Conservation (phyloP, 805 yeast species). For the Wickerhamiella brachini region DNA sequence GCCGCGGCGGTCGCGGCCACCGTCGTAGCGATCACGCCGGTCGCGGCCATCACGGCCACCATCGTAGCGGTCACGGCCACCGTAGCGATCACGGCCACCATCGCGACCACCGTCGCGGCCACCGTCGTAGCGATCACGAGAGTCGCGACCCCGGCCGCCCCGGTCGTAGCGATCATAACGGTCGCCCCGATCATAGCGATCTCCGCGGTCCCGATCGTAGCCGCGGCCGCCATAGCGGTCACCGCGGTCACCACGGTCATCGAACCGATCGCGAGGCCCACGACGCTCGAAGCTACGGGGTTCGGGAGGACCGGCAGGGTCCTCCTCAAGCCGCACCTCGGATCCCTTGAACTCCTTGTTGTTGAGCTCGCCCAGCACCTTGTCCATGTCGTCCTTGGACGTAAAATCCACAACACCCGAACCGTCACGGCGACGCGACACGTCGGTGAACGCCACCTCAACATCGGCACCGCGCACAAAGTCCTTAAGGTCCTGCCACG, state of each 20-base stretch:
- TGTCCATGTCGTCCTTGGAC: conserved; percentile 78
- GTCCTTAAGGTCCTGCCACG: conserved; percentile 49
- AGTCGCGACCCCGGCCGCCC: background rate
- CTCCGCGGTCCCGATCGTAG: too few species aligned
- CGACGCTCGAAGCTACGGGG: conserved; percentile 35
- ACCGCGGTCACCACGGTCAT: conserved; percentile 16
- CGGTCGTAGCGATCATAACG: background rate
- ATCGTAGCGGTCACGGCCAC: conserved; percentile 29
- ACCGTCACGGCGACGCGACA: conserved; percentile 25
- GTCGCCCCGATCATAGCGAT: conserved; percentile 1
- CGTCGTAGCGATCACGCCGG: conserved; percentile 11
- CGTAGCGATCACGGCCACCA: conserved; percentile 8
- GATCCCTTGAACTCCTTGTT: conserved; percentile 60
- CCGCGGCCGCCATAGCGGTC: conserved; percentile 10
- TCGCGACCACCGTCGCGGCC: conserved; percentile 13
- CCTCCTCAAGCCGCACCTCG: conserved; percentile 58
- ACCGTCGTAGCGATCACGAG: conserved; percentile 12
- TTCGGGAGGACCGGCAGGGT: conserved; percentile 32
- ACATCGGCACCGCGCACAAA: conserved; percentile 50
- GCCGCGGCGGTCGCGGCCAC: conserved; percentile 5
- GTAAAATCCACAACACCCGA: conserved; percentile 74
- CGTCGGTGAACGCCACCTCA: conserved; percentile 26
- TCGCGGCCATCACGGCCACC: conserved; percentile 22
- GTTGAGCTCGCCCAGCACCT: conserved; percentile 69
- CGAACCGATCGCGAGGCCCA: conserved; percentile 34